Conservation (phyloP, 768 basidiomycete species). For the Asterophora lycoperdoides region DNA sequence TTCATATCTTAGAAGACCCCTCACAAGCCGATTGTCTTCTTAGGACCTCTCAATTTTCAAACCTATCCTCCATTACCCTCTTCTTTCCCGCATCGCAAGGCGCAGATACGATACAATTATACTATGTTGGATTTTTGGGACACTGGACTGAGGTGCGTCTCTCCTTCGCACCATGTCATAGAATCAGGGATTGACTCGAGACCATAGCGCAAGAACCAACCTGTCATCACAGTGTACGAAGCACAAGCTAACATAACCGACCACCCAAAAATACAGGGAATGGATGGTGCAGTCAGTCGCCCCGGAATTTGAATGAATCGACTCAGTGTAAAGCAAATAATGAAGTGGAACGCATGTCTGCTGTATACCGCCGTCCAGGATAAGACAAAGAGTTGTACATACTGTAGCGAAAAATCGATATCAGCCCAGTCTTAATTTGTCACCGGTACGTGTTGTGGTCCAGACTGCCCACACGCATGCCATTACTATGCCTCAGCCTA, state of each 20-base stretch:
- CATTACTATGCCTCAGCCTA: slow-evolving; percentile 18
- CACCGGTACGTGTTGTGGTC: slow-evolving; percentile 18
- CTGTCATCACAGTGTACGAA: slow-evolving; percentile 86
- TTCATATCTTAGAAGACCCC: not conserved
- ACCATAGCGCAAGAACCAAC: slow-evolving; percentile 65
- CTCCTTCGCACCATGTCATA: slow-evolving; percentile 6
- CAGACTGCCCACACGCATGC: slow-evolving; percentile 20
- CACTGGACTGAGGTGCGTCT: slow-evolving; percentile 70
- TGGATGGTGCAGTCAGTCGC: slow-evolving; percentile 52
- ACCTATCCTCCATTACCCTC: slow-evolving; percentile 74
- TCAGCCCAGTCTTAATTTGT: not conserved
- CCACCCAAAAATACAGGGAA: slow-evolving; percentile 83
- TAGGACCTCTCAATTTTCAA: slow-evolving; percentile 85
- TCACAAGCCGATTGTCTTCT: not conserved
- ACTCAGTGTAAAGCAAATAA: not conserved
- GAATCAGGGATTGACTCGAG: not conserved
- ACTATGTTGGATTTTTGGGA: slow-evolving; percentile 84
- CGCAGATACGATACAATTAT: slow-evolving; percentile 70
- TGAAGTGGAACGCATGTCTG: not conserved
- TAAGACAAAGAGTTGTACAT: slow-evolving; percentile 5
- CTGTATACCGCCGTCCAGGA: not conserved
- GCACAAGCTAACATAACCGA: slow-evolving; percentile 83
- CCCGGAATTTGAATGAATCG: slow-evolving; percentile 30
- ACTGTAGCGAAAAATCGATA: not conserved
- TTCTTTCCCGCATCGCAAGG: slow-evolving; percentile 81